Percentiles rank a stretch among this genome's conserved stretches.
Conservation (phyloP, 2,329 filamentous ascomycete species). For the Aspergillus hiratsukae region DNA sequence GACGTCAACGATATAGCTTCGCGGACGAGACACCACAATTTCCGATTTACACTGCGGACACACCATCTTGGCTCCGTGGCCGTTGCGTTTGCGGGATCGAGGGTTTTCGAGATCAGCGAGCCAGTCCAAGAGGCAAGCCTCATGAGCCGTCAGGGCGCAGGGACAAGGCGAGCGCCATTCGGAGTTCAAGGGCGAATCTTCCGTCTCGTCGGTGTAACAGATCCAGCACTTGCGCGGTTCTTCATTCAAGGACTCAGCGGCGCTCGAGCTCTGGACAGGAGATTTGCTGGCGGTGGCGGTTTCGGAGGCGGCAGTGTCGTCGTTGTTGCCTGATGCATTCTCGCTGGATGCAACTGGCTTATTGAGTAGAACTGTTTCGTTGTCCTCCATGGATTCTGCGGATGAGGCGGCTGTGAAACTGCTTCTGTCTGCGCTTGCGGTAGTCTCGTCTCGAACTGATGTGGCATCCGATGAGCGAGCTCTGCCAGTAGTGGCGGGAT, state of each 20-base stretch:
- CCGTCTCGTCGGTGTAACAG: constrained; percentile 62
- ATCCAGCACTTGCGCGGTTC: constrained; percentile 62
- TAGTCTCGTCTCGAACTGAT: constrained; percentile 13
- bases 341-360: constrained; percentile 15
- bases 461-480: constrained; percentile 24
- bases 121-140: constrained; percentile 86
- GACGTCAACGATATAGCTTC: constrained; percentile 66
- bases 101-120: constrained; percentile 79
- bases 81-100: constrained; percentile 46
- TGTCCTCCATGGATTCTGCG: constrained; percentile 19
- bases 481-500: constrained; percentile 23
- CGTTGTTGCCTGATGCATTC: constrained; percentile 8
- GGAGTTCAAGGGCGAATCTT: constrained; percentile 55
- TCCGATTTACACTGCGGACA: constrained; percentile 88
- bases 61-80: constrained; percentile 57
- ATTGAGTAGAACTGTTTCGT: constrained; percentile 30
- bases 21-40: constrained; percentile 71
- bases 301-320: constrained; percentile 4
- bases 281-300: constrained; percentile 8
- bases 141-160: constrained; percentile 86
- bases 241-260: constrained; percentile 13
- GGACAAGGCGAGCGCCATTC: constrained; percentile 86
- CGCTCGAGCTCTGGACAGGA: constrained; percentile 9
- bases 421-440: constrained; percentile 2
- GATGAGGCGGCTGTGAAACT: constrained; percentile 4